These are phyloP conservation scores for Mortierella sp. DNA, from an alignment of 371 early-diverging fungal species.

Conservation along the genomic window DNA sequence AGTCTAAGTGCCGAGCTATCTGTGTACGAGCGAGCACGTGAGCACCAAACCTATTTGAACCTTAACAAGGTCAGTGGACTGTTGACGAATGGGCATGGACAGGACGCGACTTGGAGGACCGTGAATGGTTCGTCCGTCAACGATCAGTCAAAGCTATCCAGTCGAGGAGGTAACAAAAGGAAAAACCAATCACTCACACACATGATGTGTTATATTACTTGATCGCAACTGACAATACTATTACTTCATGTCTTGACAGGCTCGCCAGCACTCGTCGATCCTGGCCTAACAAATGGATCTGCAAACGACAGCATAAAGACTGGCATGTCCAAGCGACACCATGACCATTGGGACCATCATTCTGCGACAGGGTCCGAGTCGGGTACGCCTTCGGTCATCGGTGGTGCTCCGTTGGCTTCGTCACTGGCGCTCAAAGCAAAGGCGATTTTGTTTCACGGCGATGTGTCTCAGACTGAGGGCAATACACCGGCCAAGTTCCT, in stretches of 20 bases:
- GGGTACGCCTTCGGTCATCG: slow-evolving; percentile 25
- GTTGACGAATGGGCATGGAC: slow-evolving; percentile 9
- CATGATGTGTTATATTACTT: not conserved
- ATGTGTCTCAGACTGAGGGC: slow-evolving; percentile 57
- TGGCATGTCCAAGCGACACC: slow-evolving; percentile 33
- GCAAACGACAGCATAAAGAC: slow-evolving; percentile 32
- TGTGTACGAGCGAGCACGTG: slow-evolving; percentile 45
- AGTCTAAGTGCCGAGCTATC: slow-evolving; percentile 77
- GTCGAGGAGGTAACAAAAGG: too few relatives aligned
- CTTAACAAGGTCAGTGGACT: slow-evolving; percentile 14
- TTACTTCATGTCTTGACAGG: not conserved
- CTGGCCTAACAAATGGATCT: not conserved
- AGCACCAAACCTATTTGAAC: slow-evolving; percentile 34
- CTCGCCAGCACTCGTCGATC: slow-evolving; percentile 2
- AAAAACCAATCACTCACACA: not conserved
- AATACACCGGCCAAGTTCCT: slow-evolving; percentile 57
- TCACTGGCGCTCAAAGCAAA: slow-evolving; percentile 47
- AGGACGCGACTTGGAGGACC: not conserved
- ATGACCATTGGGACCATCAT: slow-evolving; percentile 55
- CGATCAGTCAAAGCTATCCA: not conserved
- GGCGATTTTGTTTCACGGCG: slow-evolving; percentile 51
- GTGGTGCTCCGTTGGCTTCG: slow-evolving; percentile 23
- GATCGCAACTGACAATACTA: not conserved
- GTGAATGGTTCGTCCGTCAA: not conserved
- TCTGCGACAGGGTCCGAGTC: slow-evolving; percentile 37